A percentile compares a stretch with the other conserved stretches of the same genome.
Evolutionary conservation across 2,329 filamentous ascomycete genomes (phyloP).

Genomic region (Colletotrichum sp.): DNA sequence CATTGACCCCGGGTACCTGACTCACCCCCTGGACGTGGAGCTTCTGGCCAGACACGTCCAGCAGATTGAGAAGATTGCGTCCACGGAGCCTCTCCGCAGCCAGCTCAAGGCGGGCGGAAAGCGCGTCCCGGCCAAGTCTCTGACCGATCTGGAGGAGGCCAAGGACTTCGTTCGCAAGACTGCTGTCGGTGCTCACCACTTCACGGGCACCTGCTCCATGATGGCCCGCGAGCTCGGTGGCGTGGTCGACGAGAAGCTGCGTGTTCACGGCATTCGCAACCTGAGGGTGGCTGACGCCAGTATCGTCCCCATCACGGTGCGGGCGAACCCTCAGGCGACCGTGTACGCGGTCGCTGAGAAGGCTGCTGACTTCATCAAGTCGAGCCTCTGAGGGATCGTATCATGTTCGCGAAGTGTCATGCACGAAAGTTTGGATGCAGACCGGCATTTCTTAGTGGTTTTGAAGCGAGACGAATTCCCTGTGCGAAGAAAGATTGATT

Average conservation of each 20-base stretch:
- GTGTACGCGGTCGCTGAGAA: conserved; percentile 41
- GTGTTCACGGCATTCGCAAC: conserved; percentile 48
- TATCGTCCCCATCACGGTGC: conserved; percentile 32
- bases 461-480: not conserved
- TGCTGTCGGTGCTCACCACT: conserved; percentile 48
- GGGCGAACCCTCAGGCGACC: conserved; percentile 36
- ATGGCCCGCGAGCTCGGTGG: conserved; percentile 55
- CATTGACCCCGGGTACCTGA: conserved; percentile 60
- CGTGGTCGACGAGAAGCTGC: conserved; percentile 48
- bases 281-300: conserved; percentile 51
- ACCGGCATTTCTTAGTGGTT: not conserved
- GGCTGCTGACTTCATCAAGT: conserved; percentile 16
- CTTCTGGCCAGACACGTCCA: conserved; percentile 49
- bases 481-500: not conserved
- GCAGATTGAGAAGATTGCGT: conserved; percentile 42
- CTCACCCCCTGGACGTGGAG: conserved; percentile 61
- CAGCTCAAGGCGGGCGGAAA: conserved; percentile 43
- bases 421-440: not conserved
- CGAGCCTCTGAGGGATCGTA: conserved; percentile 18
- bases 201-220: conserved; percentile 54
- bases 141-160: conserved; percentile 37
- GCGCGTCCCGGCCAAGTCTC: conserved; percentile 18
- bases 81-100: conserved; percentile 42
- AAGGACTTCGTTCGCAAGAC: conserved; percentile 37
- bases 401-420: not conserved